A percentile compares a stretch with the other conserved stretches of the same genome.
Conservation (phyloP, 805 yeast genomes). For the Saccharomyces jurei region DNA sequence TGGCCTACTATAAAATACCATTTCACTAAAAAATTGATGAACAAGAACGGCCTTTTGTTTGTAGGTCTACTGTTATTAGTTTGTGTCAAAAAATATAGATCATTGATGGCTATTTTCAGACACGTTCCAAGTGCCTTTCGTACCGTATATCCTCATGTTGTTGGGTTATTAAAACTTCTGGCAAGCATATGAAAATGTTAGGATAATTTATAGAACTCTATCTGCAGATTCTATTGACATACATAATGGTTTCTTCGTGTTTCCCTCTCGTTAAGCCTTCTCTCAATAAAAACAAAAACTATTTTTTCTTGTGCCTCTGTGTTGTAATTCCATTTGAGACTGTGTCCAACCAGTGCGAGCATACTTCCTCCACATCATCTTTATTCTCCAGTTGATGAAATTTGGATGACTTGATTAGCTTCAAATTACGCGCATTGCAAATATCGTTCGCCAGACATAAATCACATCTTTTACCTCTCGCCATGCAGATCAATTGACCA, state of each 20-base stretch:
- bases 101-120: not conserved
- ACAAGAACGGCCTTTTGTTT: not conserved
- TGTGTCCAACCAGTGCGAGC: not conserved
- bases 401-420: constrained; percentile 23
- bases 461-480: constrained; percentile 64
- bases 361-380: not conserved
- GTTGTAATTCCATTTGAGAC: not conserved
- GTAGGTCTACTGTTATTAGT: not conserved
- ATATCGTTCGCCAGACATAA: constrained; percentile 52
- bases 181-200: not conserved
- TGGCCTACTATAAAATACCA: not conserved
- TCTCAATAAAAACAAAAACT: not conserved
- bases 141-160: not conserved
- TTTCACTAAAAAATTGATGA: not conserved
- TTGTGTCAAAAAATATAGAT: not conserved
- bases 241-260: not conserved
- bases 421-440: constrained; percentile 52
- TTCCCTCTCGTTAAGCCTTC: not conserved
- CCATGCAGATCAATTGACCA: constrained; percentile 81
- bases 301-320: not conserved
- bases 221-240: not conserved
- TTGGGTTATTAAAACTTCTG: not conserved
- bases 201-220: not conserved
- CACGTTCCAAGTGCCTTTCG: not conserved
- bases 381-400: not conserved